phyloP scores from a whole-genome alignment of 169 alveolate species.

The Plasmodium chabaudi region DNA sequence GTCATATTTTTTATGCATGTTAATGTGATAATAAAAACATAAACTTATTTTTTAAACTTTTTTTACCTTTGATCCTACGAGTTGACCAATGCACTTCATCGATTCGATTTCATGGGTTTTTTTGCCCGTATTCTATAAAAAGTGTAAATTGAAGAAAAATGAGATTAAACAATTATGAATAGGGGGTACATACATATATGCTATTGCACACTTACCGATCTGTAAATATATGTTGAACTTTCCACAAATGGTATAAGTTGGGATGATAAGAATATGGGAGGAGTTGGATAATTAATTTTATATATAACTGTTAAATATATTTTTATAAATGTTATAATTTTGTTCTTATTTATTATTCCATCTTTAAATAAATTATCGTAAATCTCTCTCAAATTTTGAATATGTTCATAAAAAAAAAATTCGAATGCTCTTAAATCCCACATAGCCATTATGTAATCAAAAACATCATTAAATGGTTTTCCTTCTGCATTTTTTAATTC shows the following conservation, averaged over 20 bases:
- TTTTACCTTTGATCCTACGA: conserved; percentile 35
- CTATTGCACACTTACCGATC: conserved; percentile 34
- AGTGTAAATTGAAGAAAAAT: background rate
- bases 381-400: conserved; percentile 47
- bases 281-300: conserved; percentile 60
- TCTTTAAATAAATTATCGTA: conserved; percentile 66
- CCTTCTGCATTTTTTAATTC: conserved; percentile 42
- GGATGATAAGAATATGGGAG: conserved; percentile 67
- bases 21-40: background rate
- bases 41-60: background rate
- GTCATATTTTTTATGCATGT: background rate
- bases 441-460: conserved; percentile 30
- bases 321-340: conserved; percentile 30
- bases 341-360: conserved; percentile 41
- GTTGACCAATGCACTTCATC: conserved; percentile 47
- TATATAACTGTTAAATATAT: conserved; percentile 22
- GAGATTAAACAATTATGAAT: background rate
- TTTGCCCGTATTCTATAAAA: conserved; percentile 28
- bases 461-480: conserved; percentile 47
- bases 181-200: background rate
- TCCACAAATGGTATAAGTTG: conserved; percentile 14
- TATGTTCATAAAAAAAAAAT: conserved; percentile 68
- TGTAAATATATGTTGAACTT: conserved; percentile 49
- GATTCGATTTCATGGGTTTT: conserved; percentile 31
- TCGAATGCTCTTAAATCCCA: conserved; percentile 20